Evolutionary conservation across 179 eudicot genomes (phyloP), one percentile per base, ranked within the genome.

Genomic region (Sideroxylon spinosum): DNA sequence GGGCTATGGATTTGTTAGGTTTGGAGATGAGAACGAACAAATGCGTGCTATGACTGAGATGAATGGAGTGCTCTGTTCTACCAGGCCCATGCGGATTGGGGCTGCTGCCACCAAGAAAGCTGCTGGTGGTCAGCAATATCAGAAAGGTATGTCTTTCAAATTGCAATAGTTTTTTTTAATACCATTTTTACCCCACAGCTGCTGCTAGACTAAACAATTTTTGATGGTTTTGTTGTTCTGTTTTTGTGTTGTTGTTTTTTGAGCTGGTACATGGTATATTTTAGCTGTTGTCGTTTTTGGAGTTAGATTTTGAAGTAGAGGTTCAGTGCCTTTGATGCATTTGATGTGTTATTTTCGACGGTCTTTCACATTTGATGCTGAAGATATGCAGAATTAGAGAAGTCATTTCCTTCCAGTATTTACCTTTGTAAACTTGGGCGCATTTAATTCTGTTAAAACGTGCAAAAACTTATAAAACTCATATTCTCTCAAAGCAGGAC

Each of bases 1-100:
- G 87, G 97, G 98, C 62, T 95, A 90, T 86, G 98, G 98, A 64
- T 95, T 95, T 86, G 98, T 95, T 56, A 89, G 87, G 73, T 95
- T 95, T 80, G 86, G 85, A 7, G 98, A 95, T 85, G 98, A 93
- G 86, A 81, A 85, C 84, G 98, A 95, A 79, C 97, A 93, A 61
- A 0, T 82, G 48, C 93, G 93, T 22, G 98, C 98, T 17, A 95
- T 95, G 97, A 78, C 89, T 63, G 98, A 94, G 83, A 94, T 94
- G 98, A 91, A 93, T 83, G 97, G 98, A 48, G 85, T 83, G 75
- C 76, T 88, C 75, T 88, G 92, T 72, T 87, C 92, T 74, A 86
- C 88, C 56, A 91, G 97, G 75, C 89, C 98, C 37, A 93, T 95
- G 97, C 93, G 97, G 52, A 85, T 89, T 63, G 98, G 98, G 20